phyloP scores from a whole-genome alignment of 805 yeast genomes.

The Saccharomycopsis oosterbeekiorum region DNA sequence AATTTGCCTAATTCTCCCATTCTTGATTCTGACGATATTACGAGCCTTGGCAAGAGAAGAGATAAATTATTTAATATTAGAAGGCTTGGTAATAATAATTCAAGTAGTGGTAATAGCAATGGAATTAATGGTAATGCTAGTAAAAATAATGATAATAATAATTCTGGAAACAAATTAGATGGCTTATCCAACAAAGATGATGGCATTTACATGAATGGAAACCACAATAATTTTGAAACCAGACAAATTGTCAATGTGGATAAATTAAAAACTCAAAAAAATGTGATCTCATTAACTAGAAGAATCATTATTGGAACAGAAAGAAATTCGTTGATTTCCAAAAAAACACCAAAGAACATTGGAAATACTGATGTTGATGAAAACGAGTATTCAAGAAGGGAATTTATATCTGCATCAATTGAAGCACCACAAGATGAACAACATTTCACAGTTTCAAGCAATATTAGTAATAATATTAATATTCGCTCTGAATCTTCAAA shows the following conservation, averaged over 20 bases:
- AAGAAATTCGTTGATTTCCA: conserved; percentile 25
- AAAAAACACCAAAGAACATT: not conserved
- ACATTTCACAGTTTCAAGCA: not conserved
- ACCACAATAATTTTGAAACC: not conserved
- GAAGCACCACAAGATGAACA: not conserved
- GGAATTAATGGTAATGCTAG: not conserved
- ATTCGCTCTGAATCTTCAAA: not conserved
- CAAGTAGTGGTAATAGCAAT: not conserved
- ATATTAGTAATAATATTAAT: conserved; percentile 1
- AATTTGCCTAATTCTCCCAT: not conserved
- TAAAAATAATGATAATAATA: not conserved
- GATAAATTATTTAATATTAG: not conserved
- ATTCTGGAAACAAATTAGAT: not conserved
- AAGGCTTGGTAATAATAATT: not conserved
- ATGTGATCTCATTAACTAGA: conserved; percentile 71
- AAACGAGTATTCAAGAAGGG: not conserved
- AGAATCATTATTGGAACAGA: conserved; percentile 78
- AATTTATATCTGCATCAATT: not conserved
- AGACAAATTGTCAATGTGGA: conserved; percentile 62
- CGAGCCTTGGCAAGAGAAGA: not conserved
- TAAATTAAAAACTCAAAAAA: conserved; percentile 59
- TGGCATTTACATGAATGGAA: not conserved
- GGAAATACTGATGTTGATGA: not conserved
- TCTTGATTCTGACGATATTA: not conserved
- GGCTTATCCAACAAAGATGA: not conserved